Base-by-base conservation (phyloP, 441 rosid species). In the Mallotus repandus region DNA sequence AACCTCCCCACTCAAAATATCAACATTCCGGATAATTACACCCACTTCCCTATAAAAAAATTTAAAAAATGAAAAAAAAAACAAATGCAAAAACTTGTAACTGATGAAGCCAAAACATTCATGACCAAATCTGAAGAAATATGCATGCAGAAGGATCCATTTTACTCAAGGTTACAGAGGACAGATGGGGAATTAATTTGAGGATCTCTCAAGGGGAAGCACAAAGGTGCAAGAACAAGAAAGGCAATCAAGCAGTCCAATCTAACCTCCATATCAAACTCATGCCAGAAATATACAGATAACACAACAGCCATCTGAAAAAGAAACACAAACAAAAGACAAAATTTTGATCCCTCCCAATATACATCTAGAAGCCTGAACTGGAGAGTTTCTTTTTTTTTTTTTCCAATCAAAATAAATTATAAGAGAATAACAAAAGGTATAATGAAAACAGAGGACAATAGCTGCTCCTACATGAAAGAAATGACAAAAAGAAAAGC, bases 1-100 rank as follows among this genome's bases (percentile, higher is more conserved):
- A 54, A 92, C 89, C 79, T 91, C 97, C 79, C 98, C 98, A 70
- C 87, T 83, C 66, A 73, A 66, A 63, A 96, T 63, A 64, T 92
- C 97, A 79, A 94, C 79, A 71, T 89, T 86, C 73, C 87, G 87
- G 77, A 87, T 81, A 63, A 89, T 77, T 76, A 96, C 82, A 80
- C 98, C 99, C 59, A 83, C 87, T 83, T 85, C 93, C 86, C 99
- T 96, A 79, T 72, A 81, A 78, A 66, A 70, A 25, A 76, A 66
- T n/a, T n/a, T n/a, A n/a, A 25, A 25, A 81, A 78, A 66, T 68
- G 21, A 76, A 66, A 81, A 78, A 66, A 70, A 25, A 76, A 66
- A 54, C 29, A 52, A 60, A 79, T 60, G 66, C 21, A 73, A 43
- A 70, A 76, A 50, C 62, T 56, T 49, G 74, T 56, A 72, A 74